Base-by-base conservation (phyloP, 306 rosid species). In the Bauhinia variegata region DNA sequence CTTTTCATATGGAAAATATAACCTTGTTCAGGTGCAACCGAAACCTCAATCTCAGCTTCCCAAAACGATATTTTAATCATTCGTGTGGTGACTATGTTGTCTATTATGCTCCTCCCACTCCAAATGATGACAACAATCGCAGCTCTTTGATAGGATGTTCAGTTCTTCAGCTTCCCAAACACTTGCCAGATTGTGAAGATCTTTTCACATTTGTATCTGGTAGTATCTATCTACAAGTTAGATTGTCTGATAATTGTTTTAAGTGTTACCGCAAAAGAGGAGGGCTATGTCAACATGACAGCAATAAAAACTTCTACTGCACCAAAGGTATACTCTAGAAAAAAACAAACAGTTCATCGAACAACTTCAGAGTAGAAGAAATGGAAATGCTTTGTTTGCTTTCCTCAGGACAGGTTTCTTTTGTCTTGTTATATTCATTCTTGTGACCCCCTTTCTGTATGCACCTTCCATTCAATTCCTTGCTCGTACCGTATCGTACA, bases 11-110 rank as follows among this genome's bases (percentile, higher is more conserved):
- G 14, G n/a, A 32, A 11, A 37, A 14, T 4, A 5, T 4, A 28
- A 68, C 64, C 4, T 3, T 68, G 15, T 69, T 56, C 17, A 69
- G 42, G n/a, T 74, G 83, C 70, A 52, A 65, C 41, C 32, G n/a
- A 11, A 1, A 0, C 33, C 48, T 11, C 33, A 11, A 18, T 0
- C 4, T 0, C 6, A 7, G 23, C 0, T 36, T 58, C 32, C 16
- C 28, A 2, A 0, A 0, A 14, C 0, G 3, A 30, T 5, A 4
- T 14, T 15, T 15, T 15, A 9, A 31, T 4, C 0, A 49, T 14
- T 5, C 2, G 17, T 68, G 65, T n/a, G 12, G 7, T 4, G 51
- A 50, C 14, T 10, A 30, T 10, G 9, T 63, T 31, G 9, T 70
- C 62, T 76, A 38, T 55, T n/a, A 8, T 13, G 11, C 4, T 14